Percentiles rank a stretch among this genome's conserved stretches.
phyloP scores from a whole-genome alignment of 106 monocot species.

The Apostasia ramifera region DNA sequence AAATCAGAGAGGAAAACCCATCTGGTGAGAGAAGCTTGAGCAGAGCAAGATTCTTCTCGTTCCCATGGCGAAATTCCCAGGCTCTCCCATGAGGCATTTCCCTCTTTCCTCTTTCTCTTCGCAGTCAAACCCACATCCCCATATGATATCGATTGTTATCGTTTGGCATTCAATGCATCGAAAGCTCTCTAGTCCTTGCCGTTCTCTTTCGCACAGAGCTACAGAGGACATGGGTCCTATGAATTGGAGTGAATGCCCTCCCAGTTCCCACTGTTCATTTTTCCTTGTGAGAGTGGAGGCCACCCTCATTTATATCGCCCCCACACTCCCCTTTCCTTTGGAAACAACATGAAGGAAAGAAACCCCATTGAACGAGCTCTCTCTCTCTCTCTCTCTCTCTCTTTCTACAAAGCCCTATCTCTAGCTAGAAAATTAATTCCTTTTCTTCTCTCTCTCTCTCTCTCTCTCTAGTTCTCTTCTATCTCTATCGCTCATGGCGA shows the following conservation, averaged over 20 bases:
- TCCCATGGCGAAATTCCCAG: no score
- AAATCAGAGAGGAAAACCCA: no score
- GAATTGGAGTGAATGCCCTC: not conserved
- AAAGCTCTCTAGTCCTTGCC: not conserved
- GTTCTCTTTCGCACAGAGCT: not conserved
- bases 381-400: not conserved
- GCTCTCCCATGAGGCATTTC: no score
- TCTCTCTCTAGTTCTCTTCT: not conserved
- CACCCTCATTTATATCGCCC: constrained; percentile 3
- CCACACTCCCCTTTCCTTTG: not conserved
- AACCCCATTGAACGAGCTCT: not conserved
- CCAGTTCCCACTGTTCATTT: not conserved
- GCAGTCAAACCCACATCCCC: not conserved
- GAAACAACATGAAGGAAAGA: constrained; percentile 1
- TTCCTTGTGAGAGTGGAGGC: not conserved
- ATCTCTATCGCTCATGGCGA: not conserved
- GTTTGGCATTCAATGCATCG: not conserved
- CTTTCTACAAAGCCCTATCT: not conserved
- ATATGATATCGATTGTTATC: constrained; percentile 3
- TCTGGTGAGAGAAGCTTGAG: no score
- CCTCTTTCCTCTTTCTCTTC: no score
- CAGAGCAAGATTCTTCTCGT: no score
- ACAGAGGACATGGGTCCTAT: no score
- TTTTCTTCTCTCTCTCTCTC: not conserved
- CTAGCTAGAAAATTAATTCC: no score